These are phyloP conservation scores for Dendrobium catenatum DNA, from an alignment of 106 monocot genomes.

Conservation along the genomic window DNA sequence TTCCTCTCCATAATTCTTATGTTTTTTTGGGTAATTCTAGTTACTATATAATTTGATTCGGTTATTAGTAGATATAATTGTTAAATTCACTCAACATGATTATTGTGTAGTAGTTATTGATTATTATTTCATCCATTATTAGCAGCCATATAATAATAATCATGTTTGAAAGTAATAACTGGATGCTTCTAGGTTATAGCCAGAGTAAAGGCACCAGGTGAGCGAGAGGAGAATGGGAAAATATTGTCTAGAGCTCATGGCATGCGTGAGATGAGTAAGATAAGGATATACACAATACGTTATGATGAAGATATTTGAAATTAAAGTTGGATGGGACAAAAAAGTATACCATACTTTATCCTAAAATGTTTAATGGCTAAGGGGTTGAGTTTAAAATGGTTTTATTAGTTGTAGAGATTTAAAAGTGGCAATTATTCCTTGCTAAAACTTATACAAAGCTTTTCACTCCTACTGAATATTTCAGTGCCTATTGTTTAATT, in stretches of 20 bases:
- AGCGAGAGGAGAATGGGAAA: not conserved
- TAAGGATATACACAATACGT: not conserved
- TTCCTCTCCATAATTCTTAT: not conserved
- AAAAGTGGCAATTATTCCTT: not conserved
- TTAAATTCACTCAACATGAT: not conserved
- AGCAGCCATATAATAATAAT: not conserved
- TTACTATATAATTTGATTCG: not conserved
- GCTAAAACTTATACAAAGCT: not conserved
- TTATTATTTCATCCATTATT: not conserved
- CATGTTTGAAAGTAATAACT: too few species aligned
- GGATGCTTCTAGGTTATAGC: not conserved
- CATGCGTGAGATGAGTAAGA: not conserved
- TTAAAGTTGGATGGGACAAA: too few species aligned
- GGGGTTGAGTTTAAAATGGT: not conserved
- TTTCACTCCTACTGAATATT: not conserved
- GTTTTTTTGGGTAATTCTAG: not conserved
- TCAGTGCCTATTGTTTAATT: not conserved
- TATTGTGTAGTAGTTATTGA: not conserved
- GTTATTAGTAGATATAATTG: not conserved
- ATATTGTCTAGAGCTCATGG: not conserved
- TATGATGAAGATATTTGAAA: not conserved
- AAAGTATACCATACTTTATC: not conserved
- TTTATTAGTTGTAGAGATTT: not conserved
- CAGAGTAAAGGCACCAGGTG: not conserved
- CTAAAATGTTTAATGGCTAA: not conserved